Percentiles rank a stretch among this genome's conserved stretches.
phyloP scores from a whole-genome alignment of 2,329 filamentous ascomycete genomes.

The Cadophora sp. region DNA sequence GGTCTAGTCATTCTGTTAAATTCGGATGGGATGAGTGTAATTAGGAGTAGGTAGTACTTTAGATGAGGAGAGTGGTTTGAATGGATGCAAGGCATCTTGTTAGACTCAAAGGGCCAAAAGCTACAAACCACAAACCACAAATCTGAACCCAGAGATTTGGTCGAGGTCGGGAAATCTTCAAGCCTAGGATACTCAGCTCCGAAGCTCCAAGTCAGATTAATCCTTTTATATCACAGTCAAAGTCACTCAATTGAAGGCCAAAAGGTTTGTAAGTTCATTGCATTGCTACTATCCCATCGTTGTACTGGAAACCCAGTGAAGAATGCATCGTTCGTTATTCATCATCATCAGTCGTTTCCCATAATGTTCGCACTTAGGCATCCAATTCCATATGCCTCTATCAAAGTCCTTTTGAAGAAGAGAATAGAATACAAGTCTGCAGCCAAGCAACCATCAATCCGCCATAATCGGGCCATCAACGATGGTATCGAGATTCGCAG shows the following conservation, averaged over 20 bases:
- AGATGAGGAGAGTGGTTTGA: too few species aligned
- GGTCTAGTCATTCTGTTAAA: too few species aligned
- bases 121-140: too few species aligned
- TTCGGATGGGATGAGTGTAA: too few species aligned
- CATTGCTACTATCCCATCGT: slow-evolving; percentile 10
- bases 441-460: slow-evolving; percentile 19
- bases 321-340: background rate
- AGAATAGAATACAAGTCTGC: slow-evolving; percentile 32
- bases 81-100: too few species aligned
- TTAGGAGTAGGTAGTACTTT: too few species aligned
- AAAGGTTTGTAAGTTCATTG: background rate
- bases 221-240: too few species aligned
- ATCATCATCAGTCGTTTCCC: slow-evolving; percentile 20
- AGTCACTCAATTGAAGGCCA: background rate
- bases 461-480: slow-evolving; percentile 20
- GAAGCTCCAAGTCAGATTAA: too few species aligned
- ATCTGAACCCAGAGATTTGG: too few species aligned
- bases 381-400: slow-evolving; percentile 20
- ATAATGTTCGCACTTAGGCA: slow-evolving; percentile 14
- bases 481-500: slow-evolving; percentile 18
- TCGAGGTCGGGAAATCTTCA: too few species aligned
- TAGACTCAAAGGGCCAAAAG: too few species aligned
- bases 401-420: slow-evolving; percentile 31
- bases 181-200: too few species aligned
- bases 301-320: background rate